Conservation (phyloP, 768 basidiomycete species). For the Strobilomyces echinocephalus region DNA sequence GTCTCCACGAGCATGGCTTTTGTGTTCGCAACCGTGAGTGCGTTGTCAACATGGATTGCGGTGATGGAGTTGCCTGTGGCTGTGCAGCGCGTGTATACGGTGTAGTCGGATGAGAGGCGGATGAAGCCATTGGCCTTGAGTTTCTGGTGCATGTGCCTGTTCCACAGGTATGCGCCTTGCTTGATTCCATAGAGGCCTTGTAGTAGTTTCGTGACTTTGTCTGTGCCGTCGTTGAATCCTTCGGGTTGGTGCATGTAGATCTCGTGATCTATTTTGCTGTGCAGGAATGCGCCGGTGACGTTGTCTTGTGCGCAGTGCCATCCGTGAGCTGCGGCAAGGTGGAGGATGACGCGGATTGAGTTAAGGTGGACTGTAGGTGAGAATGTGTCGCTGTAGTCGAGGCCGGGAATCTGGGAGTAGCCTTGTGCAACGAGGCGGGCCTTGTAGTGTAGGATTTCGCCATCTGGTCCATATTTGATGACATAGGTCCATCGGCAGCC, state of each 20-base stretch:
- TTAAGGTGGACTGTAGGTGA: constrained; percentile 25
- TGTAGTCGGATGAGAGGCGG: neutral
- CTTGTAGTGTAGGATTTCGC: neutral
- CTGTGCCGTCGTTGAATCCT: constrained; percentile 29
- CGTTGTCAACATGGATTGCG: neutral
- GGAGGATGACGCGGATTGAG: constrained; percentile 19
- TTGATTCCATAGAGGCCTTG: constrained; percentile 20
- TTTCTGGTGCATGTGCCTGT: too few relatives aligned
- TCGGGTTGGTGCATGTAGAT: constrained; percentile 40
- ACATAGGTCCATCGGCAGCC: neutral
- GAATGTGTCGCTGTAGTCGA: constrained; percentile 21
- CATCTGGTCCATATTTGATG: neutral
- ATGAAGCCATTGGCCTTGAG: neutral
- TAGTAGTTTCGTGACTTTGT: constrained; percentile 19
- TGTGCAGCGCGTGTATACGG: neutral
- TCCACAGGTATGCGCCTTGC: constrained; percentile 20
- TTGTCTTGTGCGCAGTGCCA: constrained; percentile 9
- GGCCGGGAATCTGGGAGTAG: neutral
- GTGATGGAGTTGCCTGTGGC: neutral
- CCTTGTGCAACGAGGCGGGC: neutral
- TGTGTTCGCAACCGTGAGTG: neutral
- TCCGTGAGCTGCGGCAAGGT: constrained; percentile 7
- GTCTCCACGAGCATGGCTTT: neutral
- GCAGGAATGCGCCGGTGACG: constrained; percentile 5
- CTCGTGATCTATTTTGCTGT: constrained; percentile 21